Base-by-base conservation (phyloP, 495 filamentous ascomycete genomes). In the Parachaetomium inaequale region DNA sequence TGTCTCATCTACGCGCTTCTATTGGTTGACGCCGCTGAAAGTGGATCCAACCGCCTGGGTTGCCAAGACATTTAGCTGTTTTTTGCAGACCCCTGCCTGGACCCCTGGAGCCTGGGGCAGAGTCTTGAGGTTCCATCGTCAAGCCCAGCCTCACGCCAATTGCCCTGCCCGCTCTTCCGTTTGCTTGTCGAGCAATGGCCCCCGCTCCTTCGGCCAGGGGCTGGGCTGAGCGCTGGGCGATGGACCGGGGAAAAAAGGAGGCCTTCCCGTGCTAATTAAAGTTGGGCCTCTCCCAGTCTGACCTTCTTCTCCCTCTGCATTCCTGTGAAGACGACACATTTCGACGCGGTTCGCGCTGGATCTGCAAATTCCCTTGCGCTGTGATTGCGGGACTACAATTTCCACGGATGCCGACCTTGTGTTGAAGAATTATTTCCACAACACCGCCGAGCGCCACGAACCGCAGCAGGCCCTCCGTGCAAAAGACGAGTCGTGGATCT, bases 221-320 rank as follows among this genome's bases (percentile, higher is more conserved):
- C 56, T 36, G 45, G 56, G 56, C 55, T 58, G 55, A 58, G 55
- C 19, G 34, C 21, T 58, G 42, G 55, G 21, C 28, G 38, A 19
- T 43, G 23, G 17, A 29, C 21, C 21, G 32, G 34, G 21, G 14
- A 51, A 59, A 50, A 59, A 36, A 29, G 46, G 46, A 59, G 46
- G 46, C 57, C 57, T 4, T 59, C n/a, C n/a, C n/a, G n/a, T n/a
- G 46, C 21, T 50, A n/a, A 38, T 51, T 28, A 38, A 59, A 51
- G n/a, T 6, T 29, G 8, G 19, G 21, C 31, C 4, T 11, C 34
- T 17, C 19, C 31, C 29, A 2, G 42, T 46, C 6, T 12, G 2
- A 34, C 17, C 34, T 21, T 23, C 25, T 31, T 25, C 43, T 50
- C 40, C 52, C 11, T 56, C 45, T 31, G 46, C 32, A 47, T 55